phyloP scores from a whole-genome alignment of 2,329 filamentous ascomycete species.

The Dactylonectria macrodidyma region DNA sequence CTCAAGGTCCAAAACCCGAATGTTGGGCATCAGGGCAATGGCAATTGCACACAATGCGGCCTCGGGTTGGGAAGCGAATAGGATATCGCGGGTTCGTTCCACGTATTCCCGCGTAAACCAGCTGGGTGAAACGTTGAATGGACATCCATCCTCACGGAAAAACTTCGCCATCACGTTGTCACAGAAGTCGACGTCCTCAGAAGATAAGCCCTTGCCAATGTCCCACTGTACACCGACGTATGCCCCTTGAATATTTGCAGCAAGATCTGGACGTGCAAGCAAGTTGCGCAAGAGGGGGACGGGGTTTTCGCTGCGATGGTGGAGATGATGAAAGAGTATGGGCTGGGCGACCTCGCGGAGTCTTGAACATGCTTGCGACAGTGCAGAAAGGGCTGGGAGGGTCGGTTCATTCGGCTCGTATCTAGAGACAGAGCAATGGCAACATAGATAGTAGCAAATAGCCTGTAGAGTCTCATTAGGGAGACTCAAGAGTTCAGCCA shows the following conservation, averaged over 20 bases:
- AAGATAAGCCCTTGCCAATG: neutral
- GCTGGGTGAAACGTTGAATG: neutral
- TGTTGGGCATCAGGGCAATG: constrained; percentile 6
- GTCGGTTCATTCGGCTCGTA: neutral
- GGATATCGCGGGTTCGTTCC: neutral
- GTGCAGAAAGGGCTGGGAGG: neutral
- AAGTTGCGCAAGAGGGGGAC: constrained; percentile 4
- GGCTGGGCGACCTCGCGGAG: constrained; percentile 9
- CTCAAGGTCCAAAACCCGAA: neutral
- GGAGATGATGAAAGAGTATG: neutral
- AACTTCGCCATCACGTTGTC: constrained; percentile 6
- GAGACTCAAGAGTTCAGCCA: constrained; percentile 12
- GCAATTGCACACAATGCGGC: constrained; percentile 10
- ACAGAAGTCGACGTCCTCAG: constrained; percentile 5
- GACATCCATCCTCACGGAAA: neutral
- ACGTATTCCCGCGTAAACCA: neutral
- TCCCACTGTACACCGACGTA: neutral
- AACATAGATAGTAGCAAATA: constrained; percentile 6
- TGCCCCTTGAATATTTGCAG: neutral
- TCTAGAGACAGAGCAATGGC: neutral
- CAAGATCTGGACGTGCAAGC: constrained; percentile 15
- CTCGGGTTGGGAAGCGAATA: neutral
- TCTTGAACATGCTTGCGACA: constrained; percentile 17
- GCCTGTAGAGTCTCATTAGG: constrained; percentile 11
- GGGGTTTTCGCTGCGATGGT: neutral